Evolutionary conservation across 768 basidiomycete species (phyloP), one percentile per base, ranked within the genome.

Genomic region (Suillus placidus): DNA sequence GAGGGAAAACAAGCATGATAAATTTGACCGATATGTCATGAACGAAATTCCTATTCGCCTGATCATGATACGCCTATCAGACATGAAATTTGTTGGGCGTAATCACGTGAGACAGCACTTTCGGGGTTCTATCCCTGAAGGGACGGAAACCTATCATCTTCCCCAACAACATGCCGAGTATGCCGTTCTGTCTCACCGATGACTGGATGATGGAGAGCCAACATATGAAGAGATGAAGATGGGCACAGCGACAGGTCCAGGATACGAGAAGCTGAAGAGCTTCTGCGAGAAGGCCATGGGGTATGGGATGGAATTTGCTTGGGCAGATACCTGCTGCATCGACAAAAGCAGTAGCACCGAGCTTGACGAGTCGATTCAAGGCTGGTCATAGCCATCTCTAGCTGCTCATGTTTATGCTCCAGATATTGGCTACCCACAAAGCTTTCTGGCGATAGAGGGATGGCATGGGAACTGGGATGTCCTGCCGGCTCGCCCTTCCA

Each of bases 321-420:
- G 61, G 61, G 5, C 61, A 18, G 61, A 62, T 49, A 62, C 61
- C 18, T 55, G 54, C 32, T 55, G 54, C 54, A 55, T 55, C 10
- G 32, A 55, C 54, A 55, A 34, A 20, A 34, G 18, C 32, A 55
- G 61, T 30, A 62, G 61, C n/a, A 26, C 43, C 16, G 61, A 62
- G 16, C 61, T 62, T 18, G 61, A 62, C 18, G 61, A 62, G 43
- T 62, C 61, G 43, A 62, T 62, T 23, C 43, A n/a, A 51, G 49
- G 49, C 49, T 51, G 6, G 49, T 51, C 49, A 51, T 51, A 26
- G 49, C 23, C 49, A 51, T 51, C 49, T 51, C 49, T 26, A 51
- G 49, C 14, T 6, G 23, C 23, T 5, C 49, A 14, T 23, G 10
- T 26, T 20, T 23, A 26, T 26, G 23, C 23, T 49, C 3, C 12